These are phyloP conservation scores for Podospora pseudoanserina DNA, from an alignment of 495 filamentous ascomycete species.

Conservation along the genomic window DNA sequence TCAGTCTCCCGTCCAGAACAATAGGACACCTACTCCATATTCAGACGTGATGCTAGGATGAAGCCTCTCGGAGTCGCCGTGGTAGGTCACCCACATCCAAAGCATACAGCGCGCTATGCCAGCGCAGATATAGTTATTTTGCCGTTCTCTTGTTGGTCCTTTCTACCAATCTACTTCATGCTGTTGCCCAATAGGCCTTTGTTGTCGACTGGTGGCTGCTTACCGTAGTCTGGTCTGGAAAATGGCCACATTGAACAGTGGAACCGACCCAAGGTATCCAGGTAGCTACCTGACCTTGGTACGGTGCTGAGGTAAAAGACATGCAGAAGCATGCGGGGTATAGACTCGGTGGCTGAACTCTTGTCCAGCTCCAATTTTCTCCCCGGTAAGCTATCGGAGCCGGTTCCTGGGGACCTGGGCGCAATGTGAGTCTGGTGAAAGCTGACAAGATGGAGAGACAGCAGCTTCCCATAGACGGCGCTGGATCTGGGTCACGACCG, in stretches of 20 bases:
- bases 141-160: too few relatives aligned
- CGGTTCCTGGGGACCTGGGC: not conserved
- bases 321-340: slow-evolving; percentile 1
- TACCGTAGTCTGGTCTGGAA: not conserved
- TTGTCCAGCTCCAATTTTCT: not conserved
- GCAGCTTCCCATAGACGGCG: slow-evolving; percentile 3
- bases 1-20: not conserved
- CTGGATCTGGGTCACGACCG: slow-evolving; percentile 6
- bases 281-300: not conserved
- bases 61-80: not conserved
- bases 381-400: not conserved
- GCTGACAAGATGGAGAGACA: slow-evolving; percentile 4
- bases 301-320: not conserved
- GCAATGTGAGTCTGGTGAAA: not conserved
- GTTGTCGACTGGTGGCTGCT: not conserved
- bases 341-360: not conserved
- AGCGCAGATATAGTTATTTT: too few relatives aligned
- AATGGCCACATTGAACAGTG: not conserved
- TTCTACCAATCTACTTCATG: not conserved
- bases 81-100: not conserved
- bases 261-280: not conserved
- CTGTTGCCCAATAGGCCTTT: not conserved
- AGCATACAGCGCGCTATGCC: not conserved
- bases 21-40: not conserved
- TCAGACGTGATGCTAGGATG: not conserved